Evolutionary conservation across 2,329 filamentous ascomycete genomes (phyloP).

Genomic region (Aspergillus udagawae): DNA sequence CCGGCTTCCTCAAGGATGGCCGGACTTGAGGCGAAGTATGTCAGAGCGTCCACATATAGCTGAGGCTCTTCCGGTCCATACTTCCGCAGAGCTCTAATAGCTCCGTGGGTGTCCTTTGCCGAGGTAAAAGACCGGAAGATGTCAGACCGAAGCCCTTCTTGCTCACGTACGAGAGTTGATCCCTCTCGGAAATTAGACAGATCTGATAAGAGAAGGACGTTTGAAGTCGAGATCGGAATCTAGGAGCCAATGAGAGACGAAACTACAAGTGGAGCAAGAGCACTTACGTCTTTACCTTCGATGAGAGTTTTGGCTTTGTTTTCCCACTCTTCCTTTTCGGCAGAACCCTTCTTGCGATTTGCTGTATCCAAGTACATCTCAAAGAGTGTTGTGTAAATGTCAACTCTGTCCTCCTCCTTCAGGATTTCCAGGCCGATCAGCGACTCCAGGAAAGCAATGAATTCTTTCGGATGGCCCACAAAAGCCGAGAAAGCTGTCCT

Average conservation of each 20-base stretch:
- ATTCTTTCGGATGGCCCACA: constrained; percentile 87
- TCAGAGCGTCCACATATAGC: constrained; percentile 84
- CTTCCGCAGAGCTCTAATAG: constrained; percentile 82
- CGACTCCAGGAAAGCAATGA: constrained; percentile 88
- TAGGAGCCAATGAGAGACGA: constrained; percentile 21
- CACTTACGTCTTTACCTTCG: constrained; percentile 64
- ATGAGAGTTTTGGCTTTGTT: constrained; percentile 85
- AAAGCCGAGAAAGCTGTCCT: constrained; percentile 93
- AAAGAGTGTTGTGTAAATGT: constrained; percentile 91
- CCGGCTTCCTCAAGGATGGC: constrained; percentile 81
- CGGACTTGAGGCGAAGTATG: constrained; percentile 86
- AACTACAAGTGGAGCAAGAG: background rate
- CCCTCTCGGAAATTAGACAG: constrained; percentile 86
- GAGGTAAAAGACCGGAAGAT: constrained; percentile 96
- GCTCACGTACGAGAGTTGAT: constrained; percentile 87
- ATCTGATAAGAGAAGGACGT: constrained; percentile 87
- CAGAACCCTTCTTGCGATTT: constrained; percentile 63
- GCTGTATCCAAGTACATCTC: constrained; percentile 97
- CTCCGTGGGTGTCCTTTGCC: constrained; percentile 84
- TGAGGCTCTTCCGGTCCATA: constrained; percentile 90
- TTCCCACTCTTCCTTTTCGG: constrained; percentile 76
- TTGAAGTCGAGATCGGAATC: constrained; percentile 86
- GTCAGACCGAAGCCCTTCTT: constrained; percentile 85
- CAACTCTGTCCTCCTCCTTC: constrained; percentile 70
- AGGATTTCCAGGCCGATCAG: constrained; percentile 69